Base-by-base conservation (phyloP, 2,329 filamentous ascomycete genomes). In the Diaporthe citriasiana region DNA sequence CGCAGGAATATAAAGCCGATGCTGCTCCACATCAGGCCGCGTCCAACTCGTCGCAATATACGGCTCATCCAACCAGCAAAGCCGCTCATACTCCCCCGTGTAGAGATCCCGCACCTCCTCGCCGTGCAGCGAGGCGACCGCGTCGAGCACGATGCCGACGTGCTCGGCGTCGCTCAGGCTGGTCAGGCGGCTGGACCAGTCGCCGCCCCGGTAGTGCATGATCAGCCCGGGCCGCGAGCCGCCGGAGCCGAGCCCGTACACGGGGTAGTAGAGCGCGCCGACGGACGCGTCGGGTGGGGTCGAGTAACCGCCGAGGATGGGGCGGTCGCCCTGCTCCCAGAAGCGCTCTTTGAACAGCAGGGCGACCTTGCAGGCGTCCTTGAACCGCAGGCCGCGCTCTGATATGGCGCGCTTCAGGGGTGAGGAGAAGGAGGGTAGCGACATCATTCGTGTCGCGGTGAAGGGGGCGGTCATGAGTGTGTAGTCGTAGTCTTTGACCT, bases 1-100 rank as follows among this genome's bases (percentile, higher is more conserved):
- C n/a, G 92, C 90, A 0, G 93, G 92, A 9, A 94, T 84, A 77
- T 92, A 94, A 27, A 94, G 79, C 76, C 92, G 87, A 78, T 94
- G 92, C 82, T 94, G 91, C 0, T 91, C 91, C 0, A 90, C 84
- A 0, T 85, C 82, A 0, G 92, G 92, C 7, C 82, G 81, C 1
- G 89, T 89, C 92, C 92, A 94, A 12, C 88, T 88, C 7, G 89
- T 92, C 1, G 87, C 87, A 79, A 92, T 87, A 74, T 89, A 87
- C 74, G 89, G 87, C 76, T 94, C 90, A 9, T 87, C 80, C 70
- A 88, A 84, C 92, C 92, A 94, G 84, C 92, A 93, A 68, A 89
- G 87, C 1, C 92, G 86, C 72, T 91, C 87, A 77, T 89, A 93
- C 51, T 87, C 87, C 63, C 92, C 92, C 0, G 92, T 94, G 78